These are phyloP conservation scores for Apiotrichum akiyoshidainum DNA, from an alignment of 1,284 basidiomycete genomes.

Conservation along the genomic window DNA sequence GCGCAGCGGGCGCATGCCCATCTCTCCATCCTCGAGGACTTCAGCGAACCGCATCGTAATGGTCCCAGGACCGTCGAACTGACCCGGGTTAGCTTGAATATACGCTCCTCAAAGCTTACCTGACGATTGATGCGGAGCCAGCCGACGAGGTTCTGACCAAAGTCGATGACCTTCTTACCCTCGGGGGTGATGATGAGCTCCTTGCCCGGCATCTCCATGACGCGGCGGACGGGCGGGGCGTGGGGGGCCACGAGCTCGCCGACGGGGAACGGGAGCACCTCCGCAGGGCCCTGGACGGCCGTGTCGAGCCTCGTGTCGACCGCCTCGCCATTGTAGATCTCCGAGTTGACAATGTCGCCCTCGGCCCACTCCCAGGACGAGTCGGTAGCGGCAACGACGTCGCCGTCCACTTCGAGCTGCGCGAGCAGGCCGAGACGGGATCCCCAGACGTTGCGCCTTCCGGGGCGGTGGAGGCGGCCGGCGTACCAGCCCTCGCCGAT, in stretches of 20 bases:
- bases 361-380: slow-evolving; percentile 25
- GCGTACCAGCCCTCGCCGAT: slow-evolving; percentile 44
- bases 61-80: neutral
- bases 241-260: slow-evolving; percentile 28
- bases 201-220: slow-evolving; percentile 19
- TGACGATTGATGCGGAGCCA: slow-evolving; percentile 26
- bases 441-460: slow-evolving; percentile 32
- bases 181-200: slow-evolving; percentile 31
- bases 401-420: slow-evolving; percentile 34
- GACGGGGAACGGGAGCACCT: slow-evolving; percentile 20
- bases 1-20: slow-evolving; percentile 31
- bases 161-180: slow-evolving; percentile 38
- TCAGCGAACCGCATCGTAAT: slow-evolving; percentile 32
- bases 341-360: slow-evolving; percentile 24
- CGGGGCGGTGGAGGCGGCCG: slow-evolving; percentile 23
- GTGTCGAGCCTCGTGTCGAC: slow-evolving; percentile 22
- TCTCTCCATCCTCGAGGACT: slow-evolving; percentile 35
- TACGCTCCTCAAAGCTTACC: neutral
- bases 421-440: slow-evolving; percentile 24
- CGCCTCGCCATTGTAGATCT: slow-evolving; percentile 41
- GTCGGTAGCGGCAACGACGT: slow-evolving; percentile 20
- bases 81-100: no score
- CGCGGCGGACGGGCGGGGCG: slow-evolving; percentile 33
- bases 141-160: slow-evolving; percentile 44
- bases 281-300: neutral